A percentile compares a stretch with the other conserved stretches of the same genome.
These are phyloP conservation scores for Penicillium steckii DNA, from an alignment of 495 filamentous ascomycete genomes.

Conservation along the genomic window DNA sequence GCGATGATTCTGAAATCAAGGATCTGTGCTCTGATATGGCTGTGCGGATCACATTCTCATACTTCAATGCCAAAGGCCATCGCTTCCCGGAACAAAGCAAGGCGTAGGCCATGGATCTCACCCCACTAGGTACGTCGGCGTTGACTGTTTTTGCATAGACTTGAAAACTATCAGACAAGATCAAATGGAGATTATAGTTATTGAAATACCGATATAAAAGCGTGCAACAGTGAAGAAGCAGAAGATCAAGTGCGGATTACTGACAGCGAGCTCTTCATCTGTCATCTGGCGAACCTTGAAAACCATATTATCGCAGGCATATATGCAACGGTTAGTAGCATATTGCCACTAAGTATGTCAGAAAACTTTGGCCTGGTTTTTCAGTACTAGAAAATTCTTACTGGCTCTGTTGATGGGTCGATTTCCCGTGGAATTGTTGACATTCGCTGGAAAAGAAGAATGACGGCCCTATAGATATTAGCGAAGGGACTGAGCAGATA, in stretches of 20 bases:
- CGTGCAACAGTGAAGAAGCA: slow-evolving; percentile 29
- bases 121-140: background rate
- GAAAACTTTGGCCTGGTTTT: background rate
- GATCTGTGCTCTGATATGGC: background rate
- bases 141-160: background rate
- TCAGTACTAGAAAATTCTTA: too few species aligned
- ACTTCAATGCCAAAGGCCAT: background rate
- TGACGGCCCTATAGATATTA: slow-evolving; percentile 18
- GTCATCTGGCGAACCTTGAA: slow-evolving; percentile 17
- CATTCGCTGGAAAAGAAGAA: slow-evolving; percentile 24
- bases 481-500: background rate
- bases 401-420: background rate
- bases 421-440: background rate
- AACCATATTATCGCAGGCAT: slow-evolving; percentile 29
- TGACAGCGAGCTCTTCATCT: slow-evolving; percentile 27
- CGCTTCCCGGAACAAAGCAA: background rate
- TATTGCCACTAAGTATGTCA: slow-evolving; percentile 21
- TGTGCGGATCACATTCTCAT: background rate
- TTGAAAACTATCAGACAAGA: background rate
- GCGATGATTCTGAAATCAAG: slow-evolving; percentile 1
- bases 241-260: slow-evolving; percentile 29
- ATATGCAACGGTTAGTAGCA: slow-evolving; percentile 30
- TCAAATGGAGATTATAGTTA: background rate
- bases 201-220: slow-evolving; percentile 22
- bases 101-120: background rate